These are phyloP conservation scores for Epicoccum sorghinum DNA, from an alignment of 2,329 filamentous ascomycete species.

Conservation along the genomic window DNA sequence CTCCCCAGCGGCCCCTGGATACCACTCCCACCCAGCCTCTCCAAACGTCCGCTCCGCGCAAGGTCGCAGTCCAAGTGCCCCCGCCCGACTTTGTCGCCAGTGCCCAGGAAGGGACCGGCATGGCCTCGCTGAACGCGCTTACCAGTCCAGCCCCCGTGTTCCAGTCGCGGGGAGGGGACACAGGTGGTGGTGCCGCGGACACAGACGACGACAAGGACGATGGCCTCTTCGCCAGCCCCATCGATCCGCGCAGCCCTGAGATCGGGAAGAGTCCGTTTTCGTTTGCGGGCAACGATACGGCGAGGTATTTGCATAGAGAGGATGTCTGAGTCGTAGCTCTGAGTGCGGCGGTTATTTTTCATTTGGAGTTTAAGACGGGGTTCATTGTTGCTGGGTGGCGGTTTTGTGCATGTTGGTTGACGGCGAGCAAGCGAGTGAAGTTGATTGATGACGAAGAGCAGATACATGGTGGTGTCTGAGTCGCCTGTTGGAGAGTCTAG, in stretches of 20 bases:
- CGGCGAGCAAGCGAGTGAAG: too few relatives aligned
- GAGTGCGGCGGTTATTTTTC: not conserved
- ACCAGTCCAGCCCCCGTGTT: constrained; percentile 40
- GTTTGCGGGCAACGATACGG: constrained; percentile 51
- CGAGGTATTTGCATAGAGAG: constrained; percentile 40
- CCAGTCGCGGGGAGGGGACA: constrained; percentile 27
- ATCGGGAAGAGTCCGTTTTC: constrained; percentile 84
- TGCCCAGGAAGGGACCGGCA: constrained; percentile 44
- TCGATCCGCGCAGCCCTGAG: constrained; percentile 85
- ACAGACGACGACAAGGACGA: constrained; percentile 68
- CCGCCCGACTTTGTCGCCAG: constrained; percentile 50
- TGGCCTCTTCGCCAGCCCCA: constrained; percentile 83
- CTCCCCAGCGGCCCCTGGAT: constrained; percentile 39
- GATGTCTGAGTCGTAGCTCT: constrained; percentile 26
- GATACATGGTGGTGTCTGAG: too few relatives aligned
- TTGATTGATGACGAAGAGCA: too few relatives aligned
- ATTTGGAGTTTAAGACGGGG: constrained; percentile 7
- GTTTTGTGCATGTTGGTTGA: constrained; percentile 10
- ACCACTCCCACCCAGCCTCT: constrained; percentile 20
- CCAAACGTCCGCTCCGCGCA: constrained; percentile 34
- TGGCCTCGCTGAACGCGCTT: constrained; percentile 55
- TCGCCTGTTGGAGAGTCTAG: too few relatives aligned
- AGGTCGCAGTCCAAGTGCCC: constrained; percentile 40
- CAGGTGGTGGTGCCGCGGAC: too few relatives aligned
- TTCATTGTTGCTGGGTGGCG: constrained; percentile 2